Percentiles rank a stretch among this genome's conserved stretches.
These are phyloP conservation scores for Trametes meyenii DNA, from an alignment of 768 basidiomycete species.

Conservation along the genomic window DNA sequence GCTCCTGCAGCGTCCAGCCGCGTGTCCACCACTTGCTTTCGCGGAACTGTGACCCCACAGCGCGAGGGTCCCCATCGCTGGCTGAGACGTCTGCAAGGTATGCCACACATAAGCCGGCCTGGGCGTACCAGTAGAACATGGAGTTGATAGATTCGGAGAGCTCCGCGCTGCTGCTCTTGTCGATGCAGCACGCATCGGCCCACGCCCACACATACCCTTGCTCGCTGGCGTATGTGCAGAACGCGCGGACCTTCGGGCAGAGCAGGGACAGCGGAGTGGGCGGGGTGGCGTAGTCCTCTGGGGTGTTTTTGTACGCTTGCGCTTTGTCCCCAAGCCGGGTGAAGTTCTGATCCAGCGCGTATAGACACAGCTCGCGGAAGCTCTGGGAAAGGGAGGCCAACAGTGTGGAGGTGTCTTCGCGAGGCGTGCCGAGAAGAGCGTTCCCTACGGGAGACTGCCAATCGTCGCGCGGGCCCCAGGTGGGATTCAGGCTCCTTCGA, in stretches of 20 bases:
- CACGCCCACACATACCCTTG: neutral
- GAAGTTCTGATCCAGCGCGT: no score
- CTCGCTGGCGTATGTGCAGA: neutral
- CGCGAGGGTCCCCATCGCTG: neutral
- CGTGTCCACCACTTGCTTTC: neutral
- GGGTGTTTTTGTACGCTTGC: no score
- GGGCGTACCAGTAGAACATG: neutral
- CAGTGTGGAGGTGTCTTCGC: no score
- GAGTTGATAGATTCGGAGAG: neutral
- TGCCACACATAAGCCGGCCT: neutral
- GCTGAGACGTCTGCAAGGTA: neutral
- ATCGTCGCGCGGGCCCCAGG: no score
- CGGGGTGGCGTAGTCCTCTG: no score
- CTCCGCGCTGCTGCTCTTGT: neutral
- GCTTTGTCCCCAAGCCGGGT: no score
- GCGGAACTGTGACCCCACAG: neutral
- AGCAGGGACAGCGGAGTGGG: neutral
- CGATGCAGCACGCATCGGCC: neutral
- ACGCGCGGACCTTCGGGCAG: neutral
- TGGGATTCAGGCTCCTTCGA: no score
- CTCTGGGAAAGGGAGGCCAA: no score
- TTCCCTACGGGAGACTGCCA: no score
- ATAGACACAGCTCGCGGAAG: no score
- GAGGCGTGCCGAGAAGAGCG: no score
- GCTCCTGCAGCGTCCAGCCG: neutral